phyloP scores from a whole-genome alignment of 2,329 filamentous ascomycete species.

The Ophiostoma sp. region DNA sequence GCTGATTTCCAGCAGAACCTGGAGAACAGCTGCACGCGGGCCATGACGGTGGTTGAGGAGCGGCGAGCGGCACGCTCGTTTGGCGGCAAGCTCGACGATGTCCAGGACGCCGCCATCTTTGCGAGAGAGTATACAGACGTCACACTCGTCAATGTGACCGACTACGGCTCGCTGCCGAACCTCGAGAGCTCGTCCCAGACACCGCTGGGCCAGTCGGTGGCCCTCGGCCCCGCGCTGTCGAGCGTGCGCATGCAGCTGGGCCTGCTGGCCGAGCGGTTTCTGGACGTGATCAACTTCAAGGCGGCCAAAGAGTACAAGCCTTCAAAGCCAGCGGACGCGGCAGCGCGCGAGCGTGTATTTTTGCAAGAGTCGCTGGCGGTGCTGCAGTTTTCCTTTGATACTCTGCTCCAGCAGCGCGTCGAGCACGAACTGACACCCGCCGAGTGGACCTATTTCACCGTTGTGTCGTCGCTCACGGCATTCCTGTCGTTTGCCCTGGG shows the following conservation, averaged over 20 bases:
- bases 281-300: conserved; percentile 46
- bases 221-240: conserved; percentile 48
- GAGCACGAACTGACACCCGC: conserved; percentile 35
- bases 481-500: conserved; percentile 28
- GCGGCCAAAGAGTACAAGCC: conserved; percentile 48
- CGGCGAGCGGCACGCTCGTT: conserved; percentile 42
- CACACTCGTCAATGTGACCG: conserved; percentile 41
- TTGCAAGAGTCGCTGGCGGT: conserved; percentile 39
- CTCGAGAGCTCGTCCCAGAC: conserved; percentile 38
- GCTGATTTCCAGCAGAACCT: conserved; percentile 41
- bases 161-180: conserved; percentile 49
- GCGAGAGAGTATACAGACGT: conserved; percentile 27
- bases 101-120: conserved; percentile 37
- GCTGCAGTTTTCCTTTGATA: conserved; percentile 40
- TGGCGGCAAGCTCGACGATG: conserved; percentile 37
- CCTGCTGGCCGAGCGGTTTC: conserved; percentile 47
- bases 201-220: conserved; percentile 42
- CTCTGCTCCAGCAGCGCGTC: conserved; percentile 32
- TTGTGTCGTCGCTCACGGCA: conserved; percentile 39
- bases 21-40: conserved; percentile 46
- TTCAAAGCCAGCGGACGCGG: conserved; percentile 35
- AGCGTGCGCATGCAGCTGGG: conserved; percentile 45
- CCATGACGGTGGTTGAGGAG: conserved; percentile 49
- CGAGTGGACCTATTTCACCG: conserved; percentile 42
- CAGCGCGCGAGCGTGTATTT: conserved; percentile 41